Evolutionary conservation across 1,284 basidiomycete species (phyloP).

Genomic region (Amylostereum chailletii): DNA sequence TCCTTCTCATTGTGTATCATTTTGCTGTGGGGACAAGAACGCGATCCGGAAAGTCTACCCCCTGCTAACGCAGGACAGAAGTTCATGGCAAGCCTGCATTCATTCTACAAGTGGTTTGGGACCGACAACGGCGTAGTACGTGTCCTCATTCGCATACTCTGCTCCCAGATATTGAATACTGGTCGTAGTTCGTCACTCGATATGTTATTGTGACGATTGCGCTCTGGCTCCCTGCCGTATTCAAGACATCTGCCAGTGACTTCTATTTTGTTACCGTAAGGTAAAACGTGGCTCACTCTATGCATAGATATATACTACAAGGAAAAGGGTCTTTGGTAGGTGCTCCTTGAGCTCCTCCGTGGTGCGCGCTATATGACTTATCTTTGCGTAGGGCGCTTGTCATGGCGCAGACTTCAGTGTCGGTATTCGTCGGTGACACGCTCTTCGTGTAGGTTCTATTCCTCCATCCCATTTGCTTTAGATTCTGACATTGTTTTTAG

Average conservation of each 20-base stretch:
- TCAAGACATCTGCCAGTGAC: constrained; percentile 31
- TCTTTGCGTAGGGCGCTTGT: constrained; percentile 42
- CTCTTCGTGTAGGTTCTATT: constrained; percentile 36
- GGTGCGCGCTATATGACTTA: not conserved
- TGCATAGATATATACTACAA: constrained; percentile 32
- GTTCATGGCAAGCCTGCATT: constrained; percentile 26
- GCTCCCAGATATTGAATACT: not conserved
- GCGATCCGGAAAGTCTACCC: constrained; percentile 39
- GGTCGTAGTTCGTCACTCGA: constrained; percentile 42
- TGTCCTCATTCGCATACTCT: constrained; percentile 1
- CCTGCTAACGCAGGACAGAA: constrained; percentile 35
- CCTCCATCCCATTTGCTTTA: not conserved
- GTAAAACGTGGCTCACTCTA: not conserved
- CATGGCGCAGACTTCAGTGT: constrained; percentile 59
- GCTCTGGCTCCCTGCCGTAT: constrained; percentile 47
- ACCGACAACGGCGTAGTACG: constrained; percentile 36
- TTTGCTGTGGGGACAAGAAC: constrained; percentile 18
- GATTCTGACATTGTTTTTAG: constrained; percentile 14
- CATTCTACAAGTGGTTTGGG: constrained; percentile 30
- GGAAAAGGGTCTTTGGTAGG: constrained; percentile 35
- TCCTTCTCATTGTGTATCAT: not conserved
- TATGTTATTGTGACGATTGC: constrained; percentile 45
- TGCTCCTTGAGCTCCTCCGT: not conserved
- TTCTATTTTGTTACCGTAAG: not conserved
- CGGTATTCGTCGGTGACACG: constrained; percentile 55